Conservation (phyloP, 192 early-diverging fungal genomes). For the Backusella liffmaniae region DNA sequence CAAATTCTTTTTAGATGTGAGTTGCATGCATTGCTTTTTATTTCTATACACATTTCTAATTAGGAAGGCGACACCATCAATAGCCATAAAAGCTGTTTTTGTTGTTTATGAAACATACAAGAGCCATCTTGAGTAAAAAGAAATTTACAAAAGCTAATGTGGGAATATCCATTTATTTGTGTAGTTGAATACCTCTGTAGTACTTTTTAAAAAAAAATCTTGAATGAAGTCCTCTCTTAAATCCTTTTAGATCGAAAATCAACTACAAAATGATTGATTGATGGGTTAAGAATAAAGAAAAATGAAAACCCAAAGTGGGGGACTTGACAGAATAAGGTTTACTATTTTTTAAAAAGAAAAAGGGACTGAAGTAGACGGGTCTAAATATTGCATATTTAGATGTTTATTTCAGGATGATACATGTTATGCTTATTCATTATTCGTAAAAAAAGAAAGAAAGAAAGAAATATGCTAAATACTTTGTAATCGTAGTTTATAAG, state of each 20-base stretch:
- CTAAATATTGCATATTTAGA: not conserved
- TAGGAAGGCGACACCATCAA: not conserved
- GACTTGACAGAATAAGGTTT: not conserved
- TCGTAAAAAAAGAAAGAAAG: not conserved
- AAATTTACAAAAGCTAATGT: not conserved
- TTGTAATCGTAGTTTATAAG: not conserved
- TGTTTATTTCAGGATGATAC: not conserved
- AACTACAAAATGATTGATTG: not conserved
- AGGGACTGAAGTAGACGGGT: not conserved
- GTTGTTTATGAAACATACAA: not conserved
- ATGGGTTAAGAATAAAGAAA: not conserved
- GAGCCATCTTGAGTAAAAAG: not conserved
- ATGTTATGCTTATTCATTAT: not conserved
- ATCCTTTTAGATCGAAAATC: not conserved
- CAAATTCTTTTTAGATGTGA: not conserved
- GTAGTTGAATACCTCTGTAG: not conserved
- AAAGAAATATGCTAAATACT: not conserved
- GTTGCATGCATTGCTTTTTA: not conserved
- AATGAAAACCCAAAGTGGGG: not conserved
- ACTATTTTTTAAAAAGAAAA: not conserved
- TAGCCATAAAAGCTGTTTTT: not conserved
- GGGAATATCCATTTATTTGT: not conserved
- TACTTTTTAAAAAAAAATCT: no score
- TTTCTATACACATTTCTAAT: not conserved
- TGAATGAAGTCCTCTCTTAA: not conserved